Evolutionary conservation across 2,329 filamentous ascomycete genomes (phyloP), one percentile per base, ranked within the genome.

Genomic region (Aspergillus terreus): DNA sequence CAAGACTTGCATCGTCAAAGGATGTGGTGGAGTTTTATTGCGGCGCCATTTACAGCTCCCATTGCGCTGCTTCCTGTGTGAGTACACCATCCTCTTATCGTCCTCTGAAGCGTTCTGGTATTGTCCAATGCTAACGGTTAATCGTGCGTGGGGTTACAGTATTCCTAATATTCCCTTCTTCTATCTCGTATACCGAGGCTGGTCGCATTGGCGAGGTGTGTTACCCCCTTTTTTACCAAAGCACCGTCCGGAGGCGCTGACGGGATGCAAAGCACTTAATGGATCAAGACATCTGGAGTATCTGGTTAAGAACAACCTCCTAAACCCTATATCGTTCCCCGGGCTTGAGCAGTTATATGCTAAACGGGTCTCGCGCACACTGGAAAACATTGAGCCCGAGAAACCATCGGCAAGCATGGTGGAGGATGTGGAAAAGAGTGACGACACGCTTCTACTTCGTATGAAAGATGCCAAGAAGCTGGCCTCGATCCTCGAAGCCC

Each of bases 141-240:
- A 41, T 41, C 7, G 3, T 47, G 19, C 17, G 15, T 23, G 15
- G 27, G 7, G 6, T 4, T 27, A 11, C 46, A 95, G 90, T 56
- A 81, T 96, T 57, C 92, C 92, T 33, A 96, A 99, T 68, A 78
- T 99, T 11, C 94, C 94, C 15, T 97, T 97, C 78, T 97, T 97
- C 77, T 99, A 97, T 71, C 82, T 97, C 38, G 83, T 83, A 15
- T 99, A 95, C 75, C 83, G 94, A 58, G 76, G 90, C 23, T 97
- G 88, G 87, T 95, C 89, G 17, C 90, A 96, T 71, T 95, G 88
- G 84, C 83, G 87, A 72, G 78, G 78, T 80, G 56, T 53, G 70
- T 62, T 58, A 67, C n/a, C 23, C 38, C 35, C 1, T 27, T 38
- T 38, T 3, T 4, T 23, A 23, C 23, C 4, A 2, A 38, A 6